These are phyloP conservation scores for Coemansia reversa DNA, from an alignment of 192 early-diverging fungal species.

Conservation along the genomic window DNA sequence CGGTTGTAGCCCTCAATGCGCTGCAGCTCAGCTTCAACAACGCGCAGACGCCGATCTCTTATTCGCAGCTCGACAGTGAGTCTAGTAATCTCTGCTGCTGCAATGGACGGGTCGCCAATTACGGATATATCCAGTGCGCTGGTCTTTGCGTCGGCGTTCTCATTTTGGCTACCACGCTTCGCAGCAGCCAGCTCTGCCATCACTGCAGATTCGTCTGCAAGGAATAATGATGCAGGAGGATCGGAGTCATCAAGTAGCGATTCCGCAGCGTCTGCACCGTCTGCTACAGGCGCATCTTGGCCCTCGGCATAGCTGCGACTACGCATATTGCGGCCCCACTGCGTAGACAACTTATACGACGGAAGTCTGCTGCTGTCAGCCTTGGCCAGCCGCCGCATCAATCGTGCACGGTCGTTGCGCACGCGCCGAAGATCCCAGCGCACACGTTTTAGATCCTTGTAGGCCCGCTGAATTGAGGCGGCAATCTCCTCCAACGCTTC, in stretches of 20 bases:
- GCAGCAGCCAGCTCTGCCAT: slow-evolving; percentile 20
- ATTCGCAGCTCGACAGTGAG: slow-evolving; percentile 16
- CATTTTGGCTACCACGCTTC: neutral
- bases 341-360: slow-evolving; percentile 39
- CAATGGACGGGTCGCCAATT: slow-evolving; percentile 15
- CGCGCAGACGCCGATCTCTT: slow-evolving; percentile 12
- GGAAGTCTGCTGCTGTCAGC: slow-evolving; percentile 39
- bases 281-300: slow-evolving; percentile 1
- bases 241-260: slow-evolving; percentile 21
- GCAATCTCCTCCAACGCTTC: slow-evolving; percentile 41
- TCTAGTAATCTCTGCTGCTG: slow-evolving; percentile 23
- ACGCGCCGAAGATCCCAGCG: slow-evolving; percentile 24
- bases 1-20: slow-evolving; percentile 33
- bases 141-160: neutral
- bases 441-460: slow-evolving; percentile 31
- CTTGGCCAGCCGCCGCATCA: slow-evolving; percentile 46
- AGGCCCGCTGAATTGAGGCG: slow-evolving; percentile 20
- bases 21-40: slow-evolving; percentile 13
- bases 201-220: slow-evolving; percentile 32
- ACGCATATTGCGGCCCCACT: slow-evolving; percentile 39
- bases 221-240: slow-evolving; percentile 36
- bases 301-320: slow-evolving; percentile 34
- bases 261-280: neutral
- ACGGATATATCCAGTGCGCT: slow-evolving; percentile 4
- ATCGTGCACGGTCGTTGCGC: slow-evolving; percentile 30